These are phyloP conservation scores for Rosellinia necatrix DNA, from an alignment of 2,329 filamentous ascomycete species.

Conservation along the genomic window DNA sequence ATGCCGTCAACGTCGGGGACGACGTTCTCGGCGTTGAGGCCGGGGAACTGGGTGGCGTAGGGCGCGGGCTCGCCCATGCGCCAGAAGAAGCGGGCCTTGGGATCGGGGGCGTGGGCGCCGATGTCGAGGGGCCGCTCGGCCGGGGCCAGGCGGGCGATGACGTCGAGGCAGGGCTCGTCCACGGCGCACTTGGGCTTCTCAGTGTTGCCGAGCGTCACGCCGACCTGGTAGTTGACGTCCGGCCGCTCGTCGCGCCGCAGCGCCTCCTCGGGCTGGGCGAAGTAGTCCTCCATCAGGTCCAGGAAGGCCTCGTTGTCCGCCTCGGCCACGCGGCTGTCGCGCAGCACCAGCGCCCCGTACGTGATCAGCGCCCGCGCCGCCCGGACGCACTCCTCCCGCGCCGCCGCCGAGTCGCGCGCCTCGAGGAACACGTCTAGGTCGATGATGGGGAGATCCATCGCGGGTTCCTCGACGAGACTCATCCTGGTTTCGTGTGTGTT, in stretches of 20 bases:
- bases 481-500: slow-evolving; percentile 10
- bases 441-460: slow-evolving; percentile 64
- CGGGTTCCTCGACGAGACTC: slow-evolving; percentile 28
- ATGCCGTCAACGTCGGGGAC: slow-evolving; percentile 56
- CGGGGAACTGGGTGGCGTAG: slow-evolving; percentile 59
- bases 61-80: slow-evolving; percentile 60
- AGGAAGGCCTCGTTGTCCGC: slow-evolving; percentile 61
- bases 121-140: slow-evolving; percentile 63
- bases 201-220: slow-evolving; percentile 66
- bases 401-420: slow-evolving; percentile 48
- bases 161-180: slow-evolving; percentile 62
- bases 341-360: slow-evolving; percentile 63
- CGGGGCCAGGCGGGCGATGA: slow-evolving; percentile 59
- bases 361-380: slow-evolving; percentile 62
- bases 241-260: slow-evolving; percentile 60
- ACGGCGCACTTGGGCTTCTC: slow-evolving; percentile 68
- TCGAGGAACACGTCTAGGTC: slow-evolving; percentile 62
- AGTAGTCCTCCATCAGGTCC: slow-evolving; percentile 68
- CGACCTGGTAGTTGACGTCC: slow-evolving; percentile 63
- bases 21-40: slow-evolving; percentile 60
- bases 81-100: slow-evolving; percentile 69
- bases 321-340: slow-evolving; percentile 63
- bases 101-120: slow-evolving; percentile 59
- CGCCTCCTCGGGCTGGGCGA: slow-evolving; percentile 56
- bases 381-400: slow-evolving; percentile 56